phyloP scores from a whole-genome alignment of 768 basidiomycete species.

The Tulasnella sp. region DNA sequence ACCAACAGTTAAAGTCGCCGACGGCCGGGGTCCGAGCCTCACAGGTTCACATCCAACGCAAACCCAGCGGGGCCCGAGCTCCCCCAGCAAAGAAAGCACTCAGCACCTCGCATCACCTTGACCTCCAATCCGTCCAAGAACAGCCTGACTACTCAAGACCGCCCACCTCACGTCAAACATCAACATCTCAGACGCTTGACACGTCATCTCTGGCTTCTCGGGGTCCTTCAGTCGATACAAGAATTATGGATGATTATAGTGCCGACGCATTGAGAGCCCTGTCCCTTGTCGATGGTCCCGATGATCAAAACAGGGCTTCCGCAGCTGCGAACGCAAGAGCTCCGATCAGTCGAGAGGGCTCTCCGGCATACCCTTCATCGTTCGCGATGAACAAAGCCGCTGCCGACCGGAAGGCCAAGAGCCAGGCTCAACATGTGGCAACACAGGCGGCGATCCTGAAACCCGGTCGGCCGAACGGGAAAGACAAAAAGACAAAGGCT shows the following conservation, averaged over 20 bases:
- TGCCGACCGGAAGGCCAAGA: slow-evolving; percentile 72
- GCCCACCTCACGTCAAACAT: background rate
- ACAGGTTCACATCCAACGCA: slow-evolving; percentile 12
- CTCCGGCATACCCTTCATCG: slow-evolving; percentile 54
- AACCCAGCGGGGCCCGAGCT: slow-evolving; percentile 13
- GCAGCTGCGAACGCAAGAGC: slow-evolving; percentile 25
- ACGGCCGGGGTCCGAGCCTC: slow-evolving; percentile 13
- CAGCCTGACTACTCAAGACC: background rate
- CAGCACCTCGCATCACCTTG: background rate
- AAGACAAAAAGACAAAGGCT: slow-evolving; percentile 35
- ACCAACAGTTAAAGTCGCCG: slow-evolving; percentile 4
- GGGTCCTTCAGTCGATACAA: slow-evolving; percentile 7
- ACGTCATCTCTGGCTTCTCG: background rate
- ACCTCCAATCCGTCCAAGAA: slow-evolving; percentile 9
- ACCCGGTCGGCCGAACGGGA: slow-evolving; percentile 51
- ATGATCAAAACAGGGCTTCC: slow-evolving; percentile 16
- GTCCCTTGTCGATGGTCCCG: slow-evolving; percentile 51
- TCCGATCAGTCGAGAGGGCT: slow-evolving; percentile 28
- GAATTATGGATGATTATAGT: slow-evolving; percentile 35
- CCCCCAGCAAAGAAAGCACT: slow-evolving; percentile 11
- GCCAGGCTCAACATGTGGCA: slow-evolving; percentile 74
- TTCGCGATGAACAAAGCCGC: slow-evolving; percentile 82
- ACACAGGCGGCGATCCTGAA: slow-evolving; percentile 65
- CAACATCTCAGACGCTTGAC: background rate
- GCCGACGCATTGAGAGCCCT: slow-evolving; percentile 68